Base-by-base conservation (phyloP, 371 early-diverging fungal species). In the Gilbertella persicaria region DNA sequence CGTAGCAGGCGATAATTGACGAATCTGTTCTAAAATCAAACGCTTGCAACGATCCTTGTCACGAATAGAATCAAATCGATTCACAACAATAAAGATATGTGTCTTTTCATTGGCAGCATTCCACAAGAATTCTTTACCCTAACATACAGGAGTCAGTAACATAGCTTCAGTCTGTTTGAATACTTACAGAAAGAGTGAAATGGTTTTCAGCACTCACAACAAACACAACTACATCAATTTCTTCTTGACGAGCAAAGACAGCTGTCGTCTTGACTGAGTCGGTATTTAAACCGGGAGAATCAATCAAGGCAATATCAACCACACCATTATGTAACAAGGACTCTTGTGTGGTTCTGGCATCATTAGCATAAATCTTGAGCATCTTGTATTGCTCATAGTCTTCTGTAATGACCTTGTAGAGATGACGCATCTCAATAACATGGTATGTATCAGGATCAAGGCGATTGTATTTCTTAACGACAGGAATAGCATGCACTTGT, bases 141-240 rank as follows among this genome's bases (percentile, higher is more conserved):
- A 40, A 6, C 10, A 24, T 12, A 17, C 3, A 53, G 23, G 20
- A 43, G 35, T 19, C 13, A 3, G 10, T 19, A 43, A 53, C 39
- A 29, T 19, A 35, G 4, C 54, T 50, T 9, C 25, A n/a, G 47
- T 33, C 17, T 42, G 17, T 16, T 26, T 7, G 35, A 8, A 16
- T 13, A 29, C 43, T 71, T 74, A 88, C 92, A 43, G 96, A 95
- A 30, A 97, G 85, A 2, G 99, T 99, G 63, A 99, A 97, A 69
- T 97, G 97, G 64, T 99, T 97, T 67, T 95, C 98, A 16, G 99
- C 97, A 64, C 94, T 94, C 41, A 99, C 96, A 13, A 97, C 94
- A 84, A 99, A 98, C 9, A 99, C 93, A 44, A 99, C 91, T 7
- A 96, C 97, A 64, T 99, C 99, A 64, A 99, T 99, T 66, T 96